These are phyloP conservation scores for Talaromyces sp. DNA, from an alignment of 2,329 filamentous ascomycete species.

Conservation along the genomic window DNA sequence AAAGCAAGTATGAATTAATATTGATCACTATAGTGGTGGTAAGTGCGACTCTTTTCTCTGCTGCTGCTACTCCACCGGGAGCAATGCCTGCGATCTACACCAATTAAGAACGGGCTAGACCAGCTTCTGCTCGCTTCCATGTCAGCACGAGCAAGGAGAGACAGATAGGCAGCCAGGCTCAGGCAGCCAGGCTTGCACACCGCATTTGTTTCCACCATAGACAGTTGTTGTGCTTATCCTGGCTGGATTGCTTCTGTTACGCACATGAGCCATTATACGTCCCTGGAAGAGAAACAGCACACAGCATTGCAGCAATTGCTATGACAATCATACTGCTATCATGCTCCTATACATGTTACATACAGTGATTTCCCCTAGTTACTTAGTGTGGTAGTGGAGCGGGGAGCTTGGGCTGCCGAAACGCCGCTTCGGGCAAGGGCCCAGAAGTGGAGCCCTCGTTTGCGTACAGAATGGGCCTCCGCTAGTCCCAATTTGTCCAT, in stretches of 20 bases:
- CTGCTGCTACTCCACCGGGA: too few relatives aligned
- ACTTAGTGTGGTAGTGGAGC: not conserved
- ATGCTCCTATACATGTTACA: not conserved
- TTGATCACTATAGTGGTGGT: too few relatives aligned
- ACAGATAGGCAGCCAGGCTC: not conserved
- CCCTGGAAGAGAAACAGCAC: not conserved
- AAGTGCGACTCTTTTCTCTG: too few relatives aligned
- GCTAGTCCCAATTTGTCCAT: not conserved
- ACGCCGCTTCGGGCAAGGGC: not conserved
- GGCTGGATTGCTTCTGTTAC: not conserved
- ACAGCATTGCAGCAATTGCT: not conserved
- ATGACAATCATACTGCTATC: not conserved
- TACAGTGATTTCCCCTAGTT: too few relatives aligned
- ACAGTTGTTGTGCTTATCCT: not conserved
- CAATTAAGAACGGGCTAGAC: too few relatives aligned
- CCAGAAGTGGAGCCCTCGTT: not conserved
- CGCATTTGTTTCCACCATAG: not conserved
- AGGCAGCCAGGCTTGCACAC: not conserved
- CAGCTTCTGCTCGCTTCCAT: too few relatives aligned
- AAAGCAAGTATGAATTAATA: not conserved
- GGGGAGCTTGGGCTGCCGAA: not conserved
- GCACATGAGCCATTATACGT: not conserved
- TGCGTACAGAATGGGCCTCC: not conserved
- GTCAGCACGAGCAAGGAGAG: too few relatives aligned
- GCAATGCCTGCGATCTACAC: too few relatives aligned